These are phyloP conservation scores for Brassica nigra DNA, from an alignment of 345 rosid species.

Conservation along the genomic window DNA sequence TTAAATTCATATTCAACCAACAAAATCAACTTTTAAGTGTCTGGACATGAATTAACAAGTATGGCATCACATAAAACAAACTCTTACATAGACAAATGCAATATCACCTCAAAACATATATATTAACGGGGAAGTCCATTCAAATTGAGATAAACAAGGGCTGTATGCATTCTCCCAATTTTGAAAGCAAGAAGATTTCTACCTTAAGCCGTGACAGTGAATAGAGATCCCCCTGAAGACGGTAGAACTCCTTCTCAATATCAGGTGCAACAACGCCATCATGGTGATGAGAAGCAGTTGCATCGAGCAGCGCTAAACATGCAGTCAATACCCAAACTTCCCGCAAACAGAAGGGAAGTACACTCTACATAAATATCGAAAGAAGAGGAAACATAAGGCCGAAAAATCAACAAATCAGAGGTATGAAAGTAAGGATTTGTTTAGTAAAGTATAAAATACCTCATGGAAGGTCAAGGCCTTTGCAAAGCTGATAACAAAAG, in stretches of 20 bases:
- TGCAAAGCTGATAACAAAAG: constrained; percentile 82
- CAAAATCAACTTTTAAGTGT: constrained; percentile 1
- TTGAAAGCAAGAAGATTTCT: constrained; percentile 28
- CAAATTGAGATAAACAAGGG: constrained; percentile 9
- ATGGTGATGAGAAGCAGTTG: constrained; percentile 68
- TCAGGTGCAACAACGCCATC: constrained; percentile 71
- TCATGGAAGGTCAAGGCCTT: constrained; percentile 70
- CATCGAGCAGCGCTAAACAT: constrained; percentile 71
- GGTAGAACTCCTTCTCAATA: constrained; percentile 88
- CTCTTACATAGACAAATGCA: constrained; percentile 13
- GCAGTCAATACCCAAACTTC: constrained; percentile 98
- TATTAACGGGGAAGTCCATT: background rate
- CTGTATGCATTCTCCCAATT: background rate
- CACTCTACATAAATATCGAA: constrained; percentile 47
- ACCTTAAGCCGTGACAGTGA: constrained; percentile 92
- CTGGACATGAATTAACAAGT: constrained; percentile 10
- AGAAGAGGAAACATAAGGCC: constrained; percentile 14
- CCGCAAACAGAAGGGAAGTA: constrained; percentile 76
- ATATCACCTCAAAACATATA: constrained; percentile 13
- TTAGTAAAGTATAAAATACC: constrained; percentile 49
- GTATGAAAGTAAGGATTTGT: constrained; percentile 11
- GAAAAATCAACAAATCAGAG: constrained; percentile 30
- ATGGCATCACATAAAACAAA: constrained; percentile 16
- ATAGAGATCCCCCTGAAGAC: constrained; percentile 93
- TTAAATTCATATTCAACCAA: constrained; percentile 16